These are phyloP conservation scores for Astrephomene gubernaculifera DNA, from an alignment of 139 green algal species.

Conservation along the genomic window DNA sequence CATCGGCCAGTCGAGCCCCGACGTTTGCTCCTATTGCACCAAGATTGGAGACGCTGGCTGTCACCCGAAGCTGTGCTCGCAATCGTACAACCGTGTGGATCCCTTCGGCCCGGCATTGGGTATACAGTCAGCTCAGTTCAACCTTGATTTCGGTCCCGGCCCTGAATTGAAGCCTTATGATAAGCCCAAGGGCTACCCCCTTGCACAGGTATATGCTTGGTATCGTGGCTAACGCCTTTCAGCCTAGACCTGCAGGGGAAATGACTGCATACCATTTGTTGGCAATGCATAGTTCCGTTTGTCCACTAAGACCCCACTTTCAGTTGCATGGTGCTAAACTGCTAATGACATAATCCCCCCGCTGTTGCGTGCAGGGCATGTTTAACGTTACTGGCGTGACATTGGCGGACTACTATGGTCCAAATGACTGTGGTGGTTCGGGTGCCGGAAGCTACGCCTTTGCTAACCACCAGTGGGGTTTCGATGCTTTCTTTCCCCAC, in stretches of 20 bases:
- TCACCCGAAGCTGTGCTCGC: conserved; percentile 47
- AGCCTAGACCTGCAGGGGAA: too few relatives aligned
- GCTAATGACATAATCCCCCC: too few relatives aligned
- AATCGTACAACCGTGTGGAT: conserved; percentile 55
- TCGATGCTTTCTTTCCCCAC: conserved; percentile 69
- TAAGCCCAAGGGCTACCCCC: conserved; percentile 57
- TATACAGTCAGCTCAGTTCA: conserved; percentile 54
- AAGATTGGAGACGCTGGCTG: conserved; percentile 45
- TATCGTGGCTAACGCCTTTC: too few relatives aligned
- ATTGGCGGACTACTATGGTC: conserved; percentile 60
- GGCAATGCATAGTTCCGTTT: too few relatives aligned
- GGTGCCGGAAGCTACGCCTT: conserved; percentile 56
- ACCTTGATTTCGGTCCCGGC: conserved; percentile 54
- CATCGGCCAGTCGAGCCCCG: conserved; percentile 42
- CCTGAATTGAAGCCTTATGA: conserved; percentile 68
- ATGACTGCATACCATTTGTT: too few relatives aligned
- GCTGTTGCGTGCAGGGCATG: conserved; percentile 44
- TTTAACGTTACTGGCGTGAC: conserved; percentile 45
- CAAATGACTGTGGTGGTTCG: conserved; percentile 32
- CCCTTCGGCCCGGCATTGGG: conserved; percentile 49
- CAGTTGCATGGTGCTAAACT: too few relatives aligned
- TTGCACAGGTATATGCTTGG: conserved; percentile 40
- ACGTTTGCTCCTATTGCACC: conserved; percentile 52
- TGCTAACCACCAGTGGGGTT: conserved; percentile 55
- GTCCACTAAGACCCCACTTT: too few relatives aligned